Evolutionary conservation across 2,329 filamentous ascomycete genomes (phyloP).

Genomic region (Paradendryphiella salina): DNA sequence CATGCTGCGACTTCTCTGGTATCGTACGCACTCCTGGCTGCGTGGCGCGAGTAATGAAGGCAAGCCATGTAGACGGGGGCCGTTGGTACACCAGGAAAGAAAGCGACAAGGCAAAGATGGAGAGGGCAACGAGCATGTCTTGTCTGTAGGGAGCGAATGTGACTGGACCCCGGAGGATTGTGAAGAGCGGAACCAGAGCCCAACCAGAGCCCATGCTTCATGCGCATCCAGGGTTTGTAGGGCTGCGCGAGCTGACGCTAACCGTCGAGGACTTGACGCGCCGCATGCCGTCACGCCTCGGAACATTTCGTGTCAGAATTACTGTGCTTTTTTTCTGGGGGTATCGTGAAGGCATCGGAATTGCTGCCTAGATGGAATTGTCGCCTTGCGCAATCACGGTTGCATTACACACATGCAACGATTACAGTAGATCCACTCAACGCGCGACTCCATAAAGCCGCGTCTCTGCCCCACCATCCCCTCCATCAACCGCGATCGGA

Average conservation of each 20-base stretch:
- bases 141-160: conserved; percentile 15
- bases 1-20: conserved; percentile 24
- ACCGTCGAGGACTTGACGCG: conserved; percentile 16
- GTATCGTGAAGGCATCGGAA: background rate
- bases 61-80: conserved; percentile 44
- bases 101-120: conserved; percentile 45
- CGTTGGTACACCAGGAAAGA: conserved; percentile 43
- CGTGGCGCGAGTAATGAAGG: conserved; percentile 21
- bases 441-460: conserved; percentile 2
- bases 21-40: conserved; percentile 14
- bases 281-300: conserved; percentile 15
- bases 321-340: background rate
- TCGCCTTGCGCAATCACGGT: background rate
- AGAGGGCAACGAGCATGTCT: conserved; percentile 47
- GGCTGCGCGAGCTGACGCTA: conserved; percentile 23
- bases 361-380: background rate
- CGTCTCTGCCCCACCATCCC: conserved; percentile 37
- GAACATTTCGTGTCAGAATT: conserved; percentile 1
- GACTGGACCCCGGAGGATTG: conserved; percentile 20
- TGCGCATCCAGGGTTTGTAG: conserved; percentile 17
- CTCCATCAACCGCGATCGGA: conserved; percentile 25
- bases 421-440: conserved; percentile 3
- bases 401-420: background rate
- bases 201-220: conserved; percentile 5
- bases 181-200: conserved; percentile 9